Evolutionary conservation across 257 asterid genomes (phyloP).

Genomic region (Handroanthus guayacan): DNA sequence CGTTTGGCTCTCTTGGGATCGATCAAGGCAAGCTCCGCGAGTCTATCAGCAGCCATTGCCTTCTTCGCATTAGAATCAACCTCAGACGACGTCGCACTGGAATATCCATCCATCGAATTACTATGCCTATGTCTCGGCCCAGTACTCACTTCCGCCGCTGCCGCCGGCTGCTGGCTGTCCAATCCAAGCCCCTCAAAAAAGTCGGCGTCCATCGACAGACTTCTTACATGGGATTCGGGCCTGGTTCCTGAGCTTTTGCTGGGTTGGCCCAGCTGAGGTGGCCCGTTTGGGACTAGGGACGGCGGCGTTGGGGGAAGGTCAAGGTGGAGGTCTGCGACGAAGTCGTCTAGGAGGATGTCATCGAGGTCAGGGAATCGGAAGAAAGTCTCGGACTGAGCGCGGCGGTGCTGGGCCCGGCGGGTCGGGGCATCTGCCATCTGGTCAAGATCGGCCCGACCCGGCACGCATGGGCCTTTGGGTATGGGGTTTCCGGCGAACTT

Average conservation of each 20-base stretch:
- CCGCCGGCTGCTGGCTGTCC: constrained; percentile 34
- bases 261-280: constrained; percentile 41
- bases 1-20: constrained; percentile 94
- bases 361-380: constrained; percentile 71
- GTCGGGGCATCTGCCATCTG: constrained; percentile 79
- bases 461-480: constrained; percentile 33
- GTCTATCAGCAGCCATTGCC: constrained; percentile 64
- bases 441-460: constrained; percentile 60
- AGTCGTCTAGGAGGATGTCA: constrained; percentile 67
- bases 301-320: constrained; percentile 48
- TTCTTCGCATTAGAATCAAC: constrained; percentile 61
- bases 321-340: constrained; percentile 51
- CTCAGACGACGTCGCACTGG: constrained; percentile 70
- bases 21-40: constrained; percentile 75
- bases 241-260: constrained; percentile 30
- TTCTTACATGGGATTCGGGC: constrained; percentile 55
- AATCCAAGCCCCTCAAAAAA: constrained; percentile 41
- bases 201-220: constrained; percentile 58
- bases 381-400: constrained; percentile 77
- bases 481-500: constrained; percentile 58
- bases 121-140: constrained; percentile 70
- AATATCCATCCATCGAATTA: constrained; percentile 83
- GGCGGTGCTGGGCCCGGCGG: constrained; percentile 79
- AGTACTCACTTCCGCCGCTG: constrained; percentile 32
- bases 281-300: constrained; percentile 39